These are phyloP conservation scores for Linnemannia zychae DNA, from an alignment of 192 early-diverging fungal genomes.

Conservation along the genomic window DNA sequence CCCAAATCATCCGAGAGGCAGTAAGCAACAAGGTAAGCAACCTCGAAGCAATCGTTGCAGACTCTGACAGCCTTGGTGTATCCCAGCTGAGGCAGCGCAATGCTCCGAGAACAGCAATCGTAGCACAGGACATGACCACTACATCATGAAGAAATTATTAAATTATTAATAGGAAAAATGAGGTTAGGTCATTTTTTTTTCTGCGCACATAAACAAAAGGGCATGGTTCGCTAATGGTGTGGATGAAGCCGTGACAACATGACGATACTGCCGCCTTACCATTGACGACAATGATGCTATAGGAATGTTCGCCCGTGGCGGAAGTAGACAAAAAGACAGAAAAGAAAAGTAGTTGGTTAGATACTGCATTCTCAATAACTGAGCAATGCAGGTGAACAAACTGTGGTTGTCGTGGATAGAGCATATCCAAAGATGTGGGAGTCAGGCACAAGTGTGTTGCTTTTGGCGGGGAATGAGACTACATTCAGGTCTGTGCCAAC, in stretches of 20 bases:
- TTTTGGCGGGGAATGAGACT: neutral
- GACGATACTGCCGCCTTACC: conserved; percentile 54
- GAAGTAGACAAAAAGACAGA: neutral
- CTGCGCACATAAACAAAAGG: neutral
- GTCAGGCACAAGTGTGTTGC: neutral
- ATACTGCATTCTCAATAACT: neutral
- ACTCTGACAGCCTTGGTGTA: conserved; percentile 67
- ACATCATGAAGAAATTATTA: neutral
- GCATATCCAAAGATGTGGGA: neutral
- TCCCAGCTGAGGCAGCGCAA: conserved; percentile 68
- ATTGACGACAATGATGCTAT: conserved; percentile 73
- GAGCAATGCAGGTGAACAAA: neutral
- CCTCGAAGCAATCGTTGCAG: conserved; percentile 68
- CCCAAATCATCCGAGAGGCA: conserved; percentile 67
- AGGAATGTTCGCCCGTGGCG: neutral
- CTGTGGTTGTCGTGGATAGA: neutral
- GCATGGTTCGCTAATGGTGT: neutral
- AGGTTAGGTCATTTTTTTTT: neutral
- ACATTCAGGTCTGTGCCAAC: conserved; percentile 1
- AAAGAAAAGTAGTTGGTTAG: conserved; percentile 8
- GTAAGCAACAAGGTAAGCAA: conserved; percentile 70
- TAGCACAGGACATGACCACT: conserved; percentile 72
- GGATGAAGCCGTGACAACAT: neutral
- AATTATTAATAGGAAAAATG: neutral
- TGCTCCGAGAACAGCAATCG: conserved; percentile 64